Evolutionary conservation across 441 rosid species (phyloP).

Genomic region (Arabidopsis hybrid): DNA sequence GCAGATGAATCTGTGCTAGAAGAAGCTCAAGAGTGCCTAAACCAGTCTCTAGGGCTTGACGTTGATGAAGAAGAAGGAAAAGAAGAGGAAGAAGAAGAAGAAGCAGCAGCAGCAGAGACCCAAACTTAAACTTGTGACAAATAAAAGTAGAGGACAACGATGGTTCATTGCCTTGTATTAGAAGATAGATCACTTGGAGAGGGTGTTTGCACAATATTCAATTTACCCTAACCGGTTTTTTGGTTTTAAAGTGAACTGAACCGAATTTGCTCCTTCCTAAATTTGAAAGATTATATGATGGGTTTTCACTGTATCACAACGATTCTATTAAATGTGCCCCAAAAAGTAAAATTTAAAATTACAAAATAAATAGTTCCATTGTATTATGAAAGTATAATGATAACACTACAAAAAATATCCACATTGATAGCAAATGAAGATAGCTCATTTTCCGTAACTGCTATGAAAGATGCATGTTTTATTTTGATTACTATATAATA

Average conservation of each 20-base stretch:
- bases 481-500: too few relatives aligned
- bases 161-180: conserved; percentile 37
- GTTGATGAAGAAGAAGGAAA: conserved; percentile 49
- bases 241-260: conserved; percentile 15
- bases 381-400: background rate
- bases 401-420: too few relatives aligned
- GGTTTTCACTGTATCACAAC: conserved; percentile 13
- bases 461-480: too few relatives aligned
- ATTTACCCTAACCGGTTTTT: conserved; percentile 32
- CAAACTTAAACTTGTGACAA: conserved; percentile 19
- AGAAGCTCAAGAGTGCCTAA: conserved; percentile 79
- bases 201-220: conserved; percentile 23
- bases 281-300: background rate
- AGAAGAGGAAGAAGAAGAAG: conserved; percentile 1
- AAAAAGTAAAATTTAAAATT: background rate
- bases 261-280: conserved; percentile 8
- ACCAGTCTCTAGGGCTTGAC: conserved; percentile 46
- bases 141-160: conserved; percentile 26
- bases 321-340: background rate
- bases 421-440: too few relatives aligned
- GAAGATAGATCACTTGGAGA: conserved; percentile 36
- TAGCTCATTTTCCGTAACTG: too few relatives aligned
- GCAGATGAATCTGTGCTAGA: conserved; percentile 80
- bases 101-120: conserved; percentile 13
- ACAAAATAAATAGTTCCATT: background rate